Evolutionary conservation across 768 basidiomycete genomes (phyloP).

Genomic region (Hysterangium stoloniferum): DNA sequence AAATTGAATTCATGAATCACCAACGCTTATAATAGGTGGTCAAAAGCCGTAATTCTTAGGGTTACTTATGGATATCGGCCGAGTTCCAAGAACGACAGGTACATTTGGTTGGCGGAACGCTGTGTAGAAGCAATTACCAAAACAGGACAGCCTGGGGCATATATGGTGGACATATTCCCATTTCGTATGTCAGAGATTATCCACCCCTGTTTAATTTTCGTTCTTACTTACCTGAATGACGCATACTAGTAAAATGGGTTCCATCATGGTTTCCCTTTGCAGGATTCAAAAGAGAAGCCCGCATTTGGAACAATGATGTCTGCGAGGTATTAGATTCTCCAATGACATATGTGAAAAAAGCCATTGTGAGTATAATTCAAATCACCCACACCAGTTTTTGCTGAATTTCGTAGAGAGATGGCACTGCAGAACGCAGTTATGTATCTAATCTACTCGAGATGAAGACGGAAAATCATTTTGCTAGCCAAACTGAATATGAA

Average conservation of each 20-base stretch:
- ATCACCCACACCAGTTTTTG: not conserved
- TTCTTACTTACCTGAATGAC: no score
- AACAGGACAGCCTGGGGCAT: slow-evolving; percentile 5
- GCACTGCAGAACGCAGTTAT: not conserved
- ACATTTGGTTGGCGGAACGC: slow-evolving; percentile 6
- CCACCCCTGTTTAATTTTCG: not conserved
- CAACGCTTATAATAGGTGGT: not conserved
- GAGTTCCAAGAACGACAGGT: slow-evolving; percentile 6
- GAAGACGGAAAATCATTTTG: not conserved
- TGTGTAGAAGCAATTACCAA: slow-evolving; percentile 1
- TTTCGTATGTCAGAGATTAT: not conserved
- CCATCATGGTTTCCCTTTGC: slow-evolving; percentile 15
- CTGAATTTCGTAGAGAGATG: not conserved
- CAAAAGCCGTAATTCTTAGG: slow-evolving; percentile 12
- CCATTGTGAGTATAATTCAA: not conserved
- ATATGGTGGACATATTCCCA: slow-evolving; percentile 10
- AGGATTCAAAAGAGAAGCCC: slow-evolving; percentile 11
- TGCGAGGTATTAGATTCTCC: not conserved
- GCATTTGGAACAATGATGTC: not conserved
- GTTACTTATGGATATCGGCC: slow-evolving; percentile 12
- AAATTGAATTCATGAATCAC: not conserved
- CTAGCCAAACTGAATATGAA: not conserved
- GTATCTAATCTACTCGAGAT: not conserved
- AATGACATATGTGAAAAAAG: slow-evolving; percentile 6
- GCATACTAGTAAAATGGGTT: slow-evolving; percentile 10